A percentile compares a stretch with the other conserved stretches of the same genome.
These are phyloP conservation scores for Aurantiochytrium sp. DNA, from an alignment of 108 stramenopile species.

Conservation along the genomic window DNA sequence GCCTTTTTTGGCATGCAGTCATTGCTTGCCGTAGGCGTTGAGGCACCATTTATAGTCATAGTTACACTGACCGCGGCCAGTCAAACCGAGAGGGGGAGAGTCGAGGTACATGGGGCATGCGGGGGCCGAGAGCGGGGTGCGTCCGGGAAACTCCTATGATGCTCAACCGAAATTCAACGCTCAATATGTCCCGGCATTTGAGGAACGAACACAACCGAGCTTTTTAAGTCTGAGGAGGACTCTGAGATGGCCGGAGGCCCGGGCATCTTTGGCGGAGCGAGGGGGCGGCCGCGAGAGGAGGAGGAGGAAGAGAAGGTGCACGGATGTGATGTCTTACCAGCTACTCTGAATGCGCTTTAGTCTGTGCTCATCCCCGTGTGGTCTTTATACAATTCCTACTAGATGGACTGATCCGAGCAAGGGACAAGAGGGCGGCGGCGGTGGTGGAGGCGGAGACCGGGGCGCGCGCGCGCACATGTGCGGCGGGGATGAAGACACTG, in stretches of 20 bases:
- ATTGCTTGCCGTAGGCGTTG: background rate
- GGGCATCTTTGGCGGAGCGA: too few species aligned
- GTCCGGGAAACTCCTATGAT: background rate
- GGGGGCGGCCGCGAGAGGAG: too few species aligned
- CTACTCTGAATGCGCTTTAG: slow-evolving; percentile 3
- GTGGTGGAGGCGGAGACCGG: background rate
- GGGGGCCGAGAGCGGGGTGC: too few species aligned
- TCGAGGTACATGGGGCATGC: too few species aligned
- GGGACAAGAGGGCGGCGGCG: too few species aligned
- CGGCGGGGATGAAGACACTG: background rate
- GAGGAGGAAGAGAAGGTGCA: too few species aligned
- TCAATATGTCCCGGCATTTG: background rate
- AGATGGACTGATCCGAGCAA: slow-evolving; percentile 8
- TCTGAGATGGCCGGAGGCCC: too few species aligned
- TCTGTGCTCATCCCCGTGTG: slow-evolving; percentile 14
- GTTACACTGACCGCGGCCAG: background rate
- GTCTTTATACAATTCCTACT: background rate
- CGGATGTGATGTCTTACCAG: slow-evolving; percentile 23
- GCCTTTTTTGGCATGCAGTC: background rate
- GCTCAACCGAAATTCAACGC: background rate
- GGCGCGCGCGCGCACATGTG: too few species aligned
- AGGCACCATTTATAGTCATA: slow-evolving; percentile 16
- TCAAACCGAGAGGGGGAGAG: background rate
- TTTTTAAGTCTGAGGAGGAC: slow-evolving; percentile 5
- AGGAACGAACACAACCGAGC: background rate